Percentiles rank a stretch among this genome's conserved stretches.
Conservation (phyloP, 2,329 filamentous ascomycete species). For the Pezicula neosporulosa region DNA sequence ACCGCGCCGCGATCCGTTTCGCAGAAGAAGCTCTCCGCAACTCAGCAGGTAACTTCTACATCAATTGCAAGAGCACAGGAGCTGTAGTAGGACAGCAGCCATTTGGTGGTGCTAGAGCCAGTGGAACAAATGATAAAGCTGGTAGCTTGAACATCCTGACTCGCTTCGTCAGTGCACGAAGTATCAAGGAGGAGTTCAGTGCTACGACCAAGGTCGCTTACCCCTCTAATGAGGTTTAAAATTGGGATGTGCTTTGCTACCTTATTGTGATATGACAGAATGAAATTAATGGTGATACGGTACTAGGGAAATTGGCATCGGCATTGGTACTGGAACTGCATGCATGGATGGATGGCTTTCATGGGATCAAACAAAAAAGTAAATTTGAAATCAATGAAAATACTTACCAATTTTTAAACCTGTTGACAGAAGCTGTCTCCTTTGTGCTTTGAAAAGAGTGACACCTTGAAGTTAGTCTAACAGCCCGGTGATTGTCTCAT, state of each 20-base stretch:
- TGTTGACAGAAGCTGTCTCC: too few species aligned
- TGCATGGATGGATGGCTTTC: too few species aligned
- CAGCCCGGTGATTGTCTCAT: too few species aligned
- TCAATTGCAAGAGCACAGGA: constrained; percentile 79
- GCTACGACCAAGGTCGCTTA: constrained; percentile 61
- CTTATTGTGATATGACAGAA: too few species aligned
- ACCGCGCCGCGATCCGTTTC: constrained; percentile 60
- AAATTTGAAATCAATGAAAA: too few species aligned
- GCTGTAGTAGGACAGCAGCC: constrained; percentile 72
- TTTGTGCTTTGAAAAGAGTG: too few species aligned
- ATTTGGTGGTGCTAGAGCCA: constrained; percentile 65
- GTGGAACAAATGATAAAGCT: constrained; percentile 72
- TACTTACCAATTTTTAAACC: too few species aligned
- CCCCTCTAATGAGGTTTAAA: constrained; percentile 61
- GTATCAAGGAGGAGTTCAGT: constrained; percentile 73
- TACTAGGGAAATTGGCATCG: too few species aligned
- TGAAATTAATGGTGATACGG: too few species aligned
- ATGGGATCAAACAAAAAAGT: too few species aligned
- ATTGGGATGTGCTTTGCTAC: not conserved
- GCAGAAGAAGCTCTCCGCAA: constrained; percentile 71
- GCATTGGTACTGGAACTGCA: too few species aligned
- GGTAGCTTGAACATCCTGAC: constrained; percentile 61
- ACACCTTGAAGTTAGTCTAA: too few species aligned
- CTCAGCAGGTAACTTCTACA: constrained; percentile 78
- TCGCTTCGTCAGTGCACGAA: constrained; percentile 64